Evolutionary conservation across 208 protist species (phyloP), one percentile per base, ranked within the genome.

Genomic region (Herpetomonas muscarum): DNA sequence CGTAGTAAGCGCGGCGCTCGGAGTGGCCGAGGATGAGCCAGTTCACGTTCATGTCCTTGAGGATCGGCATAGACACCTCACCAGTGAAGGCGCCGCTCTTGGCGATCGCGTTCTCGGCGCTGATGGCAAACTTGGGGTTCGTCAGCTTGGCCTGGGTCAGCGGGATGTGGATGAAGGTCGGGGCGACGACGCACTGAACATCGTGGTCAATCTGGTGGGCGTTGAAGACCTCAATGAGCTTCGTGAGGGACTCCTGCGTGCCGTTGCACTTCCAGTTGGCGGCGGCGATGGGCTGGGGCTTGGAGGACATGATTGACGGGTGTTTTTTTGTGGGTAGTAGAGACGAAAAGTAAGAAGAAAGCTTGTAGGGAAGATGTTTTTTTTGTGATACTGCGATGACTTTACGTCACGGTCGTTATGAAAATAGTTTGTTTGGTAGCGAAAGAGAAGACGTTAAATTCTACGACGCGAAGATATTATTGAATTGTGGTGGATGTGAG

Each of bases 21-120:
- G 85, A 97, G 83, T 99, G 98, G 52, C 98, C 98, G 25, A 99
- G 52, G 41, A 99, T 98, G 31, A 97, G 73, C 85, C 86, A 98
- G 28, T 97, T 57, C 34, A 98, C 46, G 51, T 88, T 91, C 12
- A 92, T 54, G 60, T 99, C 98, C 61, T 91, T 91, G 25, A 99
- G 58, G 78, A 98, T 98, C 5, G 79, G 74, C 30, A 93, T 75
- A 12, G 75, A 79, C 5, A 95, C 71, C 60, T 96, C 90, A 17
- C 93, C 93, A 1, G 90, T 97, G 75, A 85, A 96, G 39, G 91
- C 93, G 54, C 91, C 91, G 65, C 67, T 81, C 70, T 81, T 91
- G 29, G 68, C 67, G 66, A 92, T 92, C 57, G 78, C 80, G 76
- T 96, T 95, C 85, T 96, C 74, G 28, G 89, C 87, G 58, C 70